phyloP scores from a whole-genome alignment of 2,329 filamentous ascomycete species.

The Pseudocercospora fijiensis region DNA sequence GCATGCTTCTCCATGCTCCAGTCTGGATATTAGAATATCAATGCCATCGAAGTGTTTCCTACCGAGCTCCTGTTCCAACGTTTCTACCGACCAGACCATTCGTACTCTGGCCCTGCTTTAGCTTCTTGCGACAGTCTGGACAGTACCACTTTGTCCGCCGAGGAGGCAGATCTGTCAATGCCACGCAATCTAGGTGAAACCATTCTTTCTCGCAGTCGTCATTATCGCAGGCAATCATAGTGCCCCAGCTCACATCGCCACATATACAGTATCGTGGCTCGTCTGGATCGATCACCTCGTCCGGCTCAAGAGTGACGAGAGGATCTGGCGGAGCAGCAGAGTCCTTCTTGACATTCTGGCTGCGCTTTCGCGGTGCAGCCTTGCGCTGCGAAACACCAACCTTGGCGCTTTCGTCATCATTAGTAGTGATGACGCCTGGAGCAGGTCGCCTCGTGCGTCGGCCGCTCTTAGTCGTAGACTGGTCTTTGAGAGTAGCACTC shows the following conservation, averaged over 20 bases:
- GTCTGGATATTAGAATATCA: not conserved
- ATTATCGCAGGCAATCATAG: conserved; percentile 82
- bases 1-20: not conserved
- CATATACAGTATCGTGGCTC: conserved; percentile 77
- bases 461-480: conserved; percentile 24
- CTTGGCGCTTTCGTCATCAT: conserved; percentile 57
- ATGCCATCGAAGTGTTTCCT: not conserved
- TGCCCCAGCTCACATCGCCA: conserved; percentile 75
- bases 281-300: conserved; percentile 64
- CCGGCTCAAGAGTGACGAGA: conserved; percentile 19
- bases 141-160: conserved; percentile 83
- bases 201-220: conserved; percentile 77
- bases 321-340: conserved; percentile 20
- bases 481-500: conserved; percentile 18
- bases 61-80: not conserved
- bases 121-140: conserved; percentile 65
- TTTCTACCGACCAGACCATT: conserved; percentile 36
- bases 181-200: conserved; percentile 81
- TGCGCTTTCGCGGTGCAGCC: conserved; percentile 64
- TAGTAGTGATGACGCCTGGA: conserved; percentile 64
- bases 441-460: conserved; percentile 68
- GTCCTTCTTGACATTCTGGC: conserved; percentile 21
- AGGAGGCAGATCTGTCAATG: conserved; percentile 65
- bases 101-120: conserved; percentile 35
- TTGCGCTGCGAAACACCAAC: conserved; percentile 72